Evolutionary conservation across 225 moss, liverwort and hornwort species (phyloP).

Genomic region (Polytrichum formosum): DNA sequence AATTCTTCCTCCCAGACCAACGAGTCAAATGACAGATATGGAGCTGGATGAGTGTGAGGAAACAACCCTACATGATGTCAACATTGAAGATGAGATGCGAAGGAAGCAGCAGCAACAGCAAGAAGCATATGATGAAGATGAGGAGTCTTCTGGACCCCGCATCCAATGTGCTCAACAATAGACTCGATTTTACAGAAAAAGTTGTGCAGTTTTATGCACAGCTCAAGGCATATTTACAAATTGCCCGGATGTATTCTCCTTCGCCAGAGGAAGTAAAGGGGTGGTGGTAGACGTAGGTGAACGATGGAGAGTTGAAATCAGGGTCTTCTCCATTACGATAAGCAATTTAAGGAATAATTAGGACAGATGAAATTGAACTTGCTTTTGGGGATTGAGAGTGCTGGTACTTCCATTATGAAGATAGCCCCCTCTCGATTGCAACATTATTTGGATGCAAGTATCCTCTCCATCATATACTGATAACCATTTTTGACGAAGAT

Average conservation of each 20-base stretch:
- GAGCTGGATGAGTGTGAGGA: slow-evolving; percentile 97
- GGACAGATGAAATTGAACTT: slow-evolving; percentile 1
- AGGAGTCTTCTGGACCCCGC: slow-evolving; percentile 68
- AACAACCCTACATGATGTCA: slow-evolving; percentile 77
- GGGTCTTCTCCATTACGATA: neutral
- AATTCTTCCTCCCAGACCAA: slow-evolving; percentile 56
- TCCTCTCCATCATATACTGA: slow-evolving; percentile 2
- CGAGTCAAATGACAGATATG: slow-evolving; percentile 71
- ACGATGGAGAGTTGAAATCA: neutral
- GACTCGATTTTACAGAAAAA: neutral
- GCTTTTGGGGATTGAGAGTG: slow-evolving; percentile 3
- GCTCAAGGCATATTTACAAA: neutral
- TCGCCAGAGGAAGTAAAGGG: neutral
- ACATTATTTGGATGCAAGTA: slow-evolving; percentile 6
- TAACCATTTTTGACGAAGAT: neutral
- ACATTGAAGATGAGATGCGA: slow-evolving; percentile 91
- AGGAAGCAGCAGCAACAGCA: slow-evolving; percentile 76
- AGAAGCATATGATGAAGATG: slow-evolving; percentile 91
- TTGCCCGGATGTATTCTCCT: slow-evolving; percentile 1
- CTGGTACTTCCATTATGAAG: neutral
- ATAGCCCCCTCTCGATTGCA: neutral
- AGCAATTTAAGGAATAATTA: slow-evolving; percentile 1
- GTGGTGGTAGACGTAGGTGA: slow-evolving; percentile 1
- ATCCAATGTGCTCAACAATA: slow-evolving; percentile 94
- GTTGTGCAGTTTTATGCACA: neutral